Evolutionary conservation across 2,329 filamentous ascomycete species (phyloP).

Genomic region (Diaporthe capsici): DNA sequence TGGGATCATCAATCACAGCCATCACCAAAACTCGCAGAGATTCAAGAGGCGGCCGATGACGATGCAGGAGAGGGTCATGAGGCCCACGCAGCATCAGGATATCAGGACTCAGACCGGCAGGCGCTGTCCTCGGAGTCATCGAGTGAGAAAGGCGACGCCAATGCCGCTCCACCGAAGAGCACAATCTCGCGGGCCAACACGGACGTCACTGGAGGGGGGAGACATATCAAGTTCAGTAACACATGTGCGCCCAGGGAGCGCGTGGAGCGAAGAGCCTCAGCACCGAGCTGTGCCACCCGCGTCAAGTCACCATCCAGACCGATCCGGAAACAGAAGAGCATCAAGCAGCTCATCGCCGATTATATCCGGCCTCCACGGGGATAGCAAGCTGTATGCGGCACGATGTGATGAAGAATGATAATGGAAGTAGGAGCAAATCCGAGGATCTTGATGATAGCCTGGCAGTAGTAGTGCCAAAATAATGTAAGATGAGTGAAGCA

Average conservation of each 20-base stretch:
- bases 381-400: not conserved
- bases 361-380: conserved; percentile 35
- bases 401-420: not conserved
- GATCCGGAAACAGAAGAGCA: conserved; percentile 37
- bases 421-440: not conserved
- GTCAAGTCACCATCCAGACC: conserved; percentile 36
- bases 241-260: conserved; percentile 12
- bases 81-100: not conserved
- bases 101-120: not conserved
- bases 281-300: conserved; percentile 26
- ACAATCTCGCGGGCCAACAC: conserved; percentile 19
- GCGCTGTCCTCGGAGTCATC: conserved; percentile 20
- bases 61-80: not conserved
- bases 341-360: conserved; percentile 34
- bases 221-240: conserved; percentile 37
- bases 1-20: conserved; percentile 10
- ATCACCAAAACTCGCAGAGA: conserved; percentile 30
- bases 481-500: not conserved
- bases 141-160: not conserved
- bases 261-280: conserved; percentile 26
- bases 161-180: not conserved
- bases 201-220: conserved; percentile 1
- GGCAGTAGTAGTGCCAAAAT: not conserved
- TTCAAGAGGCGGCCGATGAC: conserved; percentile 30
- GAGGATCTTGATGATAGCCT: not conserved